These are phyloP conservation scores for Dendrobium huoshanense DNA, from an alignment of 106 monocot species.

Conservation along the genomic window DNA sequence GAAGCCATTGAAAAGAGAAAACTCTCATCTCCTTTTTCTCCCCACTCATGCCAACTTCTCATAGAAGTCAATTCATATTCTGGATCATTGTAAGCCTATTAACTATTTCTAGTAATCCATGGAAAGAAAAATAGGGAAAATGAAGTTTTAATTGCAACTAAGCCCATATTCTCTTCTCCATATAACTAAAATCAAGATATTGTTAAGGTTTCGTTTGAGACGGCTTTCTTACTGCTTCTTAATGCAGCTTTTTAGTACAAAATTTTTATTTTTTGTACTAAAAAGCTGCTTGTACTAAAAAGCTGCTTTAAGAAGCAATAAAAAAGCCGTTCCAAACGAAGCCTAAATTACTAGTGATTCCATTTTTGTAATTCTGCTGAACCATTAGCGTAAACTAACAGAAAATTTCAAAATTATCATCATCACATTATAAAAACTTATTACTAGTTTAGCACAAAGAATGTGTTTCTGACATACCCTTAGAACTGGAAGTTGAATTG, in stretches of 20 bases:
- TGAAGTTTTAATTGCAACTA: not conserved
- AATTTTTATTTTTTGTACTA: too few relatives aligned
- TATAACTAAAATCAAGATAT: not conserved
- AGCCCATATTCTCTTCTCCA: not conserved
- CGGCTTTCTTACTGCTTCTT: too few relatives aligned
- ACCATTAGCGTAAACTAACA: not conserved
- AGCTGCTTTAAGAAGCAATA: too few relatives aligned
- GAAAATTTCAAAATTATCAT: not conserved
- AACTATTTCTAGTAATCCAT: not conserved
- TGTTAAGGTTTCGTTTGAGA: too few relatives aligned
- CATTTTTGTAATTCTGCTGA: not conserved
- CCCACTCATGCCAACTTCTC: too few relatives aligned
- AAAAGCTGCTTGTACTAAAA: too few relatives aligned
- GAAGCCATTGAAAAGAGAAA: not conserved
- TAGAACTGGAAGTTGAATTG: constrained; percentile 13
- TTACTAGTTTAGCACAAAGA: not conserved
- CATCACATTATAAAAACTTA: not conserved
- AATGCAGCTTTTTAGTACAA: too few relatives aligned
- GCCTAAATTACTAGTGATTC: not conserved
- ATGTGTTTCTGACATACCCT: constrained; percentile 18
- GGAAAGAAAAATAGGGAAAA: not conserved
- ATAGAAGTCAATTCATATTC: not conserved
- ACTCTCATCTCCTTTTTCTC: not conserved
- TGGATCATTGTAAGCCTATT: not conserved
- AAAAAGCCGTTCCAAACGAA: too few relatives aligned